Evolutionary conservation across 306 rosid genomes (phyloP).

Genomic region (Malus domestica): ASM211411v1 NC_041800.1:1900501-1901000

Average conservation of each 20-base stretch:
- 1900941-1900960: conserved; percentile 74
- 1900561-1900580: conserved; percentile 7
- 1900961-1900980: conserved; percentile 71
- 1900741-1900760: conserved; percentile 93
- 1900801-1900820: not conserved
- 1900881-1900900: conserved; percentile 35
- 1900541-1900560: conserved; percentile 99
- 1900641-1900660: conserved; percentile 90
- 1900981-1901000: conserved; percentile 98
- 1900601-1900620: not conserved
- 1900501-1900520: conserved; percentile 94
- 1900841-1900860: not conserved
- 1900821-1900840: not conserved
- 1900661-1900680: conserved; percentile 99
- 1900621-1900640: conserved; percentile 20
- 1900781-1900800: conserved; percentile 18
- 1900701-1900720: conserved; percentile 93
- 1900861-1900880: conserved; percentile 6
- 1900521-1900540: conserved; percentile 93
- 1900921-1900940: conserved; percentile 83
- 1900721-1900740: conserved; percentile 91
- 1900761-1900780: conserved; percentile 95
- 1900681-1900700: conserved; percentile 97
- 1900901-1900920: conserved; percentile 95
- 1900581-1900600: conserved; percentile 3